Percentiles rank a stretch among this genome's conserved stretches.
Evolutionary conservation across 495 filamentous ascomycete species (phyloP).

Genomic region (Neurospora sp.): DNA sequence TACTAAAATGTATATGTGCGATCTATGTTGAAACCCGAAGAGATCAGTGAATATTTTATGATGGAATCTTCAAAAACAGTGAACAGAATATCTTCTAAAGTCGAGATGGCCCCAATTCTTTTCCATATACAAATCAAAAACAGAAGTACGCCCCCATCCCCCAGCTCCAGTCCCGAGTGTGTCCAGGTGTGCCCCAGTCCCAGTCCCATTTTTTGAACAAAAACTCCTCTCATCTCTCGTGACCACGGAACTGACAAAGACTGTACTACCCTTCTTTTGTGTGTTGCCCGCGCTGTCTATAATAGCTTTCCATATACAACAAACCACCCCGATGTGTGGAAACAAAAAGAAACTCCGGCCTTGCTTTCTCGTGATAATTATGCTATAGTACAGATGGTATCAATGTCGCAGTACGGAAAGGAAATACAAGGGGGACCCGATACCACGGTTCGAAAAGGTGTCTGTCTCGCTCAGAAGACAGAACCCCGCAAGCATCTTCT

Average conservation of each 20-base stretch:
- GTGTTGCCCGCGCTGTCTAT: background rate
- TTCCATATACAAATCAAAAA: background rate
- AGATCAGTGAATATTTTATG: background rate
- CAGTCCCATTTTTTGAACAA: background rate
- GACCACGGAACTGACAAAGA: background rate
- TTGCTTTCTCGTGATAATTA: background rate
- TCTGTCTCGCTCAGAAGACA: background rate
- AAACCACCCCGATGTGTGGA: background rate
- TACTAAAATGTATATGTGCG: background rate
- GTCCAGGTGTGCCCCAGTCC: background rate
- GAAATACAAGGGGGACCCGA: background rate
- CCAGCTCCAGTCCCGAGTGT: background rate
- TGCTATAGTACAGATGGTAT: conserved; percentile 1
- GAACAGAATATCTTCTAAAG: background rate
- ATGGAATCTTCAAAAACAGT: background rate
- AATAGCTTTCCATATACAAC: background rate
- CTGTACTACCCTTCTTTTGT: background rate
- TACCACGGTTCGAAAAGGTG: background rate
- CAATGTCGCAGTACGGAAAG: background rate
- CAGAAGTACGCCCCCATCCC: background rate
- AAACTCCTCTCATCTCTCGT: background rate
- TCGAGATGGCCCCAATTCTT: background rate
- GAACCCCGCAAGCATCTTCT: background rate
- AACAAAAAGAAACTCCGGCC: background rate
- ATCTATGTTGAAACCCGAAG: background rate